phyloP scores from a whole-genome alignment of 306 rosid species.

The Prunus salicina region DNA sequence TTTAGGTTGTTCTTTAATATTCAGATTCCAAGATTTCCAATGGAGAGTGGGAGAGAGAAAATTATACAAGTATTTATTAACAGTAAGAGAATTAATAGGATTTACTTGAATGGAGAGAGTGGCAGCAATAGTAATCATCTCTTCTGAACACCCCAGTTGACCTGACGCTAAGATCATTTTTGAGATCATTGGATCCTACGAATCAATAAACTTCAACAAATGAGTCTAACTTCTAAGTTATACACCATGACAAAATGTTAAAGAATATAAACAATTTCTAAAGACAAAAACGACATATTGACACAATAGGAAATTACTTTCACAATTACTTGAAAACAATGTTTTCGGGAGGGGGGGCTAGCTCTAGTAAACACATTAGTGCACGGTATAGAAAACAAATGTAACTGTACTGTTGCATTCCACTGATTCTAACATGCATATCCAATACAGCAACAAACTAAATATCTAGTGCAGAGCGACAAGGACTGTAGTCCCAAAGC shows the following conservation, averaged over 20 bases:
- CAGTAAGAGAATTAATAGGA: slow-evolving; percentile 8
- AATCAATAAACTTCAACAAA: slow-evolving; percentile 8
- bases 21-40: background rate
- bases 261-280: background rate
- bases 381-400: background rate
- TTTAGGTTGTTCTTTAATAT: background rate
- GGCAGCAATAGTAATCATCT: slow-evolving; percentile 84
- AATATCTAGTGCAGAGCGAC: background rate
- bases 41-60: background rate
- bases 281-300: background rate
- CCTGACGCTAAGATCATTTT: slow-evolving; percentile 88
- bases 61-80: background rate
- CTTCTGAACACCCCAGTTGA: slow-evolving; percentile 86
- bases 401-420: background rate
- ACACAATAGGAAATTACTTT: background rate
- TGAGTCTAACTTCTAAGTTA: background rate
- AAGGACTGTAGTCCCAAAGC: background rate
- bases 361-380: background rate
- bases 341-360: background rate
- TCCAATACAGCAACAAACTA: background rate
- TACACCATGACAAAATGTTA: background rate
- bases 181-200: slow-evolving; percentile 92
- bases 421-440: background rate
- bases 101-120: slow-evolving; percentile 86
- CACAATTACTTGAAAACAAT: background rate